Evolutionary conservation across 1,139 yeast species (phyloP).

Genomic region (Blastobotrys arbuscula): DNA sequence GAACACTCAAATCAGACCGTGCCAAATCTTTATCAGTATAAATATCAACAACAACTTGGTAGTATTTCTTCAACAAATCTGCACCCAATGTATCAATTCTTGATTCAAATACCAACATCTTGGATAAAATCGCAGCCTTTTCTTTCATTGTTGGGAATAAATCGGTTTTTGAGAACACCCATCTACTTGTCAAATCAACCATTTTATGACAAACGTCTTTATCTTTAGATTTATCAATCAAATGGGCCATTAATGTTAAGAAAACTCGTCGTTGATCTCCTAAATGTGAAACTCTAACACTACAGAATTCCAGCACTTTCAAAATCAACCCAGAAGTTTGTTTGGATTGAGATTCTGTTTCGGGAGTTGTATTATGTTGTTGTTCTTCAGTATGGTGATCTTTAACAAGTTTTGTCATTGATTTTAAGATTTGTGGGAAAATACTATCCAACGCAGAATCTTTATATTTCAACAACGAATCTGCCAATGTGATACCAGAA

Average conservation of each 20-base stretch:
- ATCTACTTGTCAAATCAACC: slow-evolving; percentile 69
- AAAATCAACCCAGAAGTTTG: slow-evolving; percentile 73
- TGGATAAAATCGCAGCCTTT: slow-evolving; percentile 88
- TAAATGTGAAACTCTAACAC: slow-evolving; percentile 71
- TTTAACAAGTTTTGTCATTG: slow-evolving; percentile 81
- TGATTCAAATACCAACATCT: slow-evolving; percentile 89
- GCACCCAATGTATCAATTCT: slow-evolving; percentile 58
- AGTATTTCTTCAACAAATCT: slow-evolving; percentile 72
- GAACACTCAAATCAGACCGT: slow-evolving; percentile 83
- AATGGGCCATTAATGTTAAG: slow-evolving; percentile 76
- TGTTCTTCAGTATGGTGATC: slow-evolving; percentile 53
- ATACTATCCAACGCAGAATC: slow-evolving; percentile 72
- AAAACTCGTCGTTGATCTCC: slow-evolving; percentile 94
- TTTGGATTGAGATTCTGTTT: slow-evolving; percentile 63
- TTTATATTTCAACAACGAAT: slow-evolving; percentile 71
- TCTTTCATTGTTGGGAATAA: slow-evolving; percentile 93
- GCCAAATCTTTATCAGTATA: slow-evolving; percentile 77
- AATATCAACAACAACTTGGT: slow-evolving; percentile 79
- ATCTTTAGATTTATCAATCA: slow-evolving; percentile 85
- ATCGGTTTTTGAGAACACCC: slow-evolving; percentile 85
- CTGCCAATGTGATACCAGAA: slow-evolving; percentile 82
- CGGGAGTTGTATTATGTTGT: slow-evolving; percentile 20
- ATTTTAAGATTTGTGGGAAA: slow-evolving; percentile 72
- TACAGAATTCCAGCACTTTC: slow-evolving; percentile 68
- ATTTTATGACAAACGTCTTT: slow-evolving; percentile 68